Evolutionary conservation across 73 alveolate species (phyloP), one percentile per base, ranked within the genome.

Genomic region (Durusdinium trenchii): DNA sequence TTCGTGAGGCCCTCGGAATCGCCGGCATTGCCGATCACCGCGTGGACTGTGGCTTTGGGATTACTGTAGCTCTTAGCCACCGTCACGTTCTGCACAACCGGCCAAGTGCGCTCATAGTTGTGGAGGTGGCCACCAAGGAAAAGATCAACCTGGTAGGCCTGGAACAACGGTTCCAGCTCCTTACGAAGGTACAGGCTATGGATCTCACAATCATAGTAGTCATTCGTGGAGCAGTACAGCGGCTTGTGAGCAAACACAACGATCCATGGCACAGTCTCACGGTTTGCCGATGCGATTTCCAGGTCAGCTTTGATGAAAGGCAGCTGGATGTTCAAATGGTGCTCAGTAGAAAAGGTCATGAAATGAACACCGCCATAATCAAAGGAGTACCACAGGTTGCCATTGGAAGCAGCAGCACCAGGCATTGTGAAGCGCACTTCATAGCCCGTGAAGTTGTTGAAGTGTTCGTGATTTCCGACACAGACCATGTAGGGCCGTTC

Each of bases 61-160:
- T 32, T 28, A 9, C 46, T 16, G 43, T 36, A 69, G 85, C 85
- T 75, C 50, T 38, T 75, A 51, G 85, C 85, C 85, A 75, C 85
- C 52, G 85, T 75, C 30, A 75, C 85, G 43, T 75, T 75, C 23
- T 38, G 85, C 50, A 38, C 43, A 35, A 75, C 85, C 54, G 85
- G 85, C 85, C 85, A 75, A 7, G 85, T 75, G 85, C 85, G 85
- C 38, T 75, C 85, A 51, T 75, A 75, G 50, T 75, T 75, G 85
- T 75, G 85, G 36, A 75, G 85, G 28, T 75, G 85, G 85, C 85
- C 85, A 16, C 85, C 85, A 47, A 75, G 43, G 85, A 75, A 75
- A 35, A 75, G 50, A 36, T 75, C 85, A 47, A 75, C 85, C 85
- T 75, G 48, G 85, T 75, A 36, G 28, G 12, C n/a, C 43, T 36